phyloP scores from a whole-genome alignment of 331 rosid species.

The Cydonia oblonga region DNA sequence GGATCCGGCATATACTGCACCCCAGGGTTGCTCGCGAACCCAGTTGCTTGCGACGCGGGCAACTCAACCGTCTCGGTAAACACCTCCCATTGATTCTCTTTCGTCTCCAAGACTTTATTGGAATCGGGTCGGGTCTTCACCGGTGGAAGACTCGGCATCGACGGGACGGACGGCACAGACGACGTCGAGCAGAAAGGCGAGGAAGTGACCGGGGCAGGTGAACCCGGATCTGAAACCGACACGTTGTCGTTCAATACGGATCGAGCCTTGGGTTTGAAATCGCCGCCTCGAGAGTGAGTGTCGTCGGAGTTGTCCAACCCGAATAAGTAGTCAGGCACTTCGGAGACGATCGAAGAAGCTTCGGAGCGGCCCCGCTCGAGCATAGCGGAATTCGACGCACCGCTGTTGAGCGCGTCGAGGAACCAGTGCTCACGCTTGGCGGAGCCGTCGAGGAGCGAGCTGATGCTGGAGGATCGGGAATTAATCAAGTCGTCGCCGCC shows the following conservation, averaged over 20 bases:
- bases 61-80: conserved; percentile 18
- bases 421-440: conserved; percentile 83
- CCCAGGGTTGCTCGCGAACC: conserved; percentile 20
- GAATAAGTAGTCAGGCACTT: conserved; percentile 85
- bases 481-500: conserved; percentile 29
- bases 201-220: conserved; percentile 49
- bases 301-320: conserved; percentile 77
- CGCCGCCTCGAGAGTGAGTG: conserved; percentile 36
- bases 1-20: conserved; percentile 35
- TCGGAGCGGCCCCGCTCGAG: conserved; percentile 84
- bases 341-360: conserved; percentile 75
- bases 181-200: conserved; percentile 56
- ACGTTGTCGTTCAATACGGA: conserved; percentile 25
- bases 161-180: conserved; percentile 28
- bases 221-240: conserved; percentile 68
- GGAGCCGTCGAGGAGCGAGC: conserved; percentile 73
- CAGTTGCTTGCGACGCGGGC: conserved; percentile 10
- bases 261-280: conserved; percentile 35
- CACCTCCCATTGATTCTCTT: conserved; percentile 17
- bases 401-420: conserved; percentile 72
- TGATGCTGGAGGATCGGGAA: conserved; percentile 57
- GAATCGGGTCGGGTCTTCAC: conserved; percentile 60
- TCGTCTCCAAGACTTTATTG: conserved; percentile 19
- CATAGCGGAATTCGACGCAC: conserved; percentile 16
- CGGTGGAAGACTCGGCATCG: conserved; percentile 65